phyloP scores from a whole-genome alignment of 176 grass and related monocot species.

The Bolboschoenus planiculmis region DNA sequence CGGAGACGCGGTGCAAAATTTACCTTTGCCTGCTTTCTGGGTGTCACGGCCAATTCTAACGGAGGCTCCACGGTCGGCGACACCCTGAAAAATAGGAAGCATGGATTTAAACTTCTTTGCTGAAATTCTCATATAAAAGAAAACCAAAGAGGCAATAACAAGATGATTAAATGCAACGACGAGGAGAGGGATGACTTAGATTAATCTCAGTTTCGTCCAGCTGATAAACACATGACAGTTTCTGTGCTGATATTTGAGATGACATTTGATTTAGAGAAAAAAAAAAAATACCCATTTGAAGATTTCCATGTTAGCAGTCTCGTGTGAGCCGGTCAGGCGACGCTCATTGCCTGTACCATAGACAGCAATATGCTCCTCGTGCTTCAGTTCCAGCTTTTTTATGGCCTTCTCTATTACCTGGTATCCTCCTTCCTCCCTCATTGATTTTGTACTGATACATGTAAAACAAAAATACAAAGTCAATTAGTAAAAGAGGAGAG shows the following conservation, averaged over 20 bases:
- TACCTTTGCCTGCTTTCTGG: constrained; percentile 66
- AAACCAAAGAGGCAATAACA: not conserved
- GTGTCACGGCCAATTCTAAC: constrained; percentile 70
- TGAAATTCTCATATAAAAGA: not conserved
- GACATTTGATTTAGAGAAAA: no score
- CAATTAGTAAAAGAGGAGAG: not conserved
- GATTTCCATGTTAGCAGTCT: not conserved
- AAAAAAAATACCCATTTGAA: not conserved
- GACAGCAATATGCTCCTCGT: not conserved
- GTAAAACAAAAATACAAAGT: not conserved
- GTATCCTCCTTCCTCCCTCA: not conserved
- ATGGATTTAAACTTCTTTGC: not conserved
- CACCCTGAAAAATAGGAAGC: constrained; percentile 30
- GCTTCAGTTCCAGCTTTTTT: not conserved
- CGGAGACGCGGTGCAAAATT: not conserved
- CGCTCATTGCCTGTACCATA: not conserved
- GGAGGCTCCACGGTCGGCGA: constrained; percentile 73
- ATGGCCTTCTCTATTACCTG: not conserved
- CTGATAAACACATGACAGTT: no score
- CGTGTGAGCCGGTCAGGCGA: not conserved
- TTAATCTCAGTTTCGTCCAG: no score
- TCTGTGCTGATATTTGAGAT: no score
- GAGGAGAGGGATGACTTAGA: no score
- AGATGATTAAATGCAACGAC: not conserved
- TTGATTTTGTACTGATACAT: not conserved